phyloP scores from a whole-genome alignment of 2,329 filamentous ascomycete species.

The Colletotrichum kahawae region DNA sequence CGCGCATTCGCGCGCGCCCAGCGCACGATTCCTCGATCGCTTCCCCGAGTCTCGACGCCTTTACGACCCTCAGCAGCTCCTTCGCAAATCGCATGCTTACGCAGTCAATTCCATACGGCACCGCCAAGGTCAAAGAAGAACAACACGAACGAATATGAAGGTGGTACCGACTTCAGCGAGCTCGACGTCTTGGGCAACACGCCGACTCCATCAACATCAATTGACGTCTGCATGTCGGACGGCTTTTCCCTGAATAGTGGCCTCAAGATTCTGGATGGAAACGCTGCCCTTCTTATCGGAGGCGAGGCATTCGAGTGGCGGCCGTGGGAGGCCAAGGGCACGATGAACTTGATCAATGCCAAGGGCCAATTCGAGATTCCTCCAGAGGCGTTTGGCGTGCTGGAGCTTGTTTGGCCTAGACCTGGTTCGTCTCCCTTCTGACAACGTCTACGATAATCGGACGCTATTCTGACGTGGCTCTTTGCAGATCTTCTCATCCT shows the following conservation, averaged over 20 bases:
- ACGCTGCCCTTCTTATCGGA: constrained; percentile 78
- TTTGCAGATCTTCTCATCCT: constrained; percentile 82
- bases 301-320: constrained; percentile 90
- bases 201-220: constrained; percentile 78
- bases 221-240: constrained; percentile 81
- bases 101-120: constrained; percentile 5
- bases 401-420: constrained; percentile 84
- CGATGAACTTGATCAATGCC: constrained; percentile 64
- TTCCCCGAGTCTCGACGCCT: neutral
- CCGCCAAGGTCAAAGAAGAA: neutral
- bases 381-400: constrained; percentile 72
- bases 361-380: constrained; percentile 84
- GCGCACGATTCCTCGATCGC: neutral
- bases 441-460: neutral
- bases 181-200: constrained; percentile 81
- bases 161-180: constrained; percentile 68
- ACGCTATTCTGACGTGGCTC: neutral
- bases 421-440: constrained; percentile 66
- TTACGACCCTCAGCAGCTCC: neutral
- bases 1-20: constrained; percentile 14
- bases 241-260: constrained; percentile 91
- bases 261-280: constrained; percentile 68
- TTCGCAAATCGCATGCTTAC: neutral
- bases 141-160: constrained; percentile 20
- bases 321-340: constrained; percentile 69